Evolutionary conservation across 2,329 filamentous ascomycete genomes (phyloP), one percentile per base, ranked within the genome.

Genomic region (Dactylellina haptotyla): DNA sequence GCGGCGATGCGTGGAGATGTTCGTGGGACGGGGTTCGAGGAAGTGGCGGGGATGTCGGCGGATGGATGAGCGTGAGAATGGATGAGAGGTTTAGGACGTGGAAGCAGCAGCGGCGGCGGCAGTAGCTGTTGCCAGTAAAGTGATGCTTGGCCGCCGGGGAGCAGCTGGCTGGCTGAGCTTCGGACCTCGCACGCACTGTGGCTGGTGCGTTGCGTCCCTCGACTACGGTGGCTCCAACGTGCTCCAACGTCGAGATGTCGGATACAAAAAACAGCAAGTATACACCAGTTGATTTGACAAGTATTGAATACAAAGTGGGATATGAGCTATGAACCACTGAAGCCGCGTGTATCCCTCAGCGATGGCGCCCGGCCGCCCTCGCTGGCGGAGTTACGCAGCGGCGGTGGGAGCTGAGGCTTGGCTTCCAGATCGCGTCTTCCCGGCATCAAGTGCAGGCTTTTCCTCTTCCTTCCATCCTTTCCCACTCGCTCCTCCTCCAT

Each of bases 1-100:
- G 63, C 83, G 54, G 20, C 10, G 51, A 16, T 43, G 30, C 4
- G 9, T 45, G 25, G 37, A 4, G 34, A n/a, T 9, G 12, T 18
- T 61, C 48, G 23, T 56, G 23, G 39, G 6, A 39, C 28, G 34
- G 14, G 56, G 39, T 30, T 20, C n/a, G n/a, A n/a, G n/a, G 20
- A 53, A 26, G 32, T 43, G 28, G 20, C 23, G 30, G 48, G n/a
- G 28, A 48, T 26, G 34, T 43, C 39, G 45, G 30, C 20, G 48
- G 18, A 34, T 69, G 23, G 53, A 32, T 20, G 1, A n/a, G n/a
- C n/a, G n/a, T n/a, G n/a, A n/a, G n/a, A 37, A 32, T 48, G 56
- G 48, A 51, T 63, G 58, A 58, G n/a, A 28, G 34, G 25, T 18
- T 30, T 46, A 3, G 34, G 50, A 41, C n/a, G 57, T 9, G 30